phyloP scores from a whole-genome alignment of 371 early-diverging fungal genomes.

The Apophysomyces trapeziformis region DNA sequence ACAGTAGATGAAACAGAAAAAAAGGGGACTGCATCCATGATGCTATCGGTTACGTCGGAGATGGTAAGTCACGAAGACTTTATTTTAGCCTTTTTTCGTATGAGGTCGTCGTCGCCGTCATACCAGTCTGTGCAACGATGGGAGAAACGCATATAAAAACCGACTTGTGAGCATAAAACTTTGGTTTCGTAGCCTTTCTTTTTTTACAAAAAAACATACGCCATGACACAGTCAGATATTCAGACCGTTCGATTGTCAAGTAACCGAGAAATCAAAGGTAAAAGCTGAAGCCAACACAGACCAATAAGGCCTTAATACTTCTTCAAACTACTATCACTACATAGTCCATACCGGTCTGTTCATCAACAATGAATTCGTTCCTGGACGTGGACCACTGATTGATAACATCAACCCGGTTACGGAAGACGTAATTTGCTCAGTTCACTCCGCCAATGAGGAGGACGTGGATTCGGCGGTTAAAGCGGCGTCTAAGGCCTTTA shows the following conservation, averaged over 20 bases:
- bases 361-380: constrained; percentile 77
- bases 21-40: too few relatives aligned
- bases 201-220: not conserved
- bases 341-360: constrained; percentile 63
- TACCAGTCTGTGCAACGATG: too few relatives aligned
- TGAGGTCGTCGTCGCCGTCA: too few relatives aligned
- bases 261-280: constrained; percentile 30
- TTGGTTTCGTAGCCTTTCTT: not conserved
- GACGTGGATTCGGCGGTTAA: constrained; percentile 81
- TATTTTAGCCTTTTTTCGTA: too few relatives aligned
- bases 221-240: constrained; percentile 26
- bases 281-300: not conserved
- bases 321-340: too few relatives aligned
- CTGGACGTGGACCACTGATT: constrained; percentile 60
- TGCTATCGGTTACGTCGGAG: too few relatives aligned
- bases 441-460: constrained; percentile 70
- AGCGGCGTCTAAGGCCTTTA: constrained; percentile 73
- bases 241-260: constrained; percentile 25
- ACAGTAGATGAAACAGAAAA: too few relatives aligned
- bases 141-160: too few relatives aligned
- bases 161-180: constrained; percentile 6
- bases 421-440: constrained; percentile 71
- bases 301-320: too few relatives aligned
- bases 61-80: too few relatives aligned
- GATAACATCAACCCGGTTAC: constrained; percentile 73